Percentiles rank a stretch among this genome's conserved stretches.
These are phyloP conservation scores for Podaxis rugospora DNA, from an alignment of 768 basidiomycete species.

Conservation along the genomic window DNA sequence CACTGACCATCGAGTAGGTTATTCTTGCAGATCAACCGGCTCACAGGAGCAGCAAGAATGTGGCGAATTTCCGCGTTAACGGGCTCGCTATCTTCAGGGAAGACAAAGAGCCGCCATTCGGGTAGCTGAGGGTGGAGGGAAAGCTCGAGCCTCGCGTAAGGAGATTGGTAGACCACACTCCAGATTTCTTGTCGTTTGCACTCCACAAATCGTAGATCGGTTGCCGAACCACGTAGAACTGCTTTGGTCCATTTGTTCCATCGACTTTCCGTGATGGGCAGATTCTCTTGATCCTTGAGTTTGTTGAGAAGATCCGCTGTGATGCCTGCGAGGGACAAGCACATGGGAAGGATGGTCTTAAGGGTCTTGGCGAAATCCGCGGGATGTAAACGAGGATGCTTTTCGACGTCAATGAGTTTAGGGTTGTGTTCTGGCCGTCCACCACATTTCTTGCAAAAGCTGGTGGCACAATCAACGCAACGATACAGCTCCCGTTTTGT, in stretches of 20 bases:
- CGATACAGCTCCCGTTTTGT: slow-evolving; percentile 60
- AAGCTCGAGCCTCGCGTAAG: slow-evolving; percentile 68
- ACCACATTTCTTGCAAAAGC: slow-evolving; percentile 82
- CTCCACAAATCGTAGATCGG: slow-evolving; percentile 78
- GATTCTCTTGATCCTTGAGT: slow-evolving; percentile 35
- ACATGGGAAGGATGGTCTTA: slow-evolving; percentile 86
- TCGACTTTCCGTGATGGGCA: slow-evolving; percentile 44
- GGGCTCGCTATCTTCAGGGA: slow-evolving; percentile 60
- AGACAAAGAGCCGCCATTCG: slow-evolving; percentile 84
- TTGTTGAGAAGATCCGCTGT: slow-evolving; percentile 46
- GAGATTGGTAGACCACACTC: slow-evolving; percentile 75
- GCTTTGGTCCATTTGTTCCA: slow-evolving; percentile 73
- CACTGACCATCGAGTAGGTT: slow-evolving; percentile 67
- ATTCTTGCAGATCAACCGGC: slow-evolving; percentile 55
- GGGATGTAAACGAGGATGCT: slow-evolving; percentile 63
- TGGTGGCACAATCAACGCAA: slow-evolving; percentile 73
- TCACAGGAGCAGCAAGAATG: slow-evolving; percentile 71
- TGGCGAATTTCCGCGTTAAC: slow-evolving; percentile 79
- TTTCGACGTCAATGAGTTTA: slow-evolving; percentile 43
- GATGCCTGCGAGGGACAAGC: slow-evolving; percentile 53
- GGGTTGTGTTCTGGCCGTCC: slow-evolving; percentile 89
- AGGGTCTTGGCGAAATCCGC: slow-evolving; percentile 70
- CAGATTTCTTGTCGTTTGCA: slow-evolving; percentile 87
- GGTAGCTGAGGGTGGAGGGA: slow-evolving; percentile 70
- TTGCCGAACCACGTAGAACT: slow-evolving; percentile 51